Base-by-base conservation (phyloP, 164 flowering plant genomes). In the Magnolia officinalis region DNA sequence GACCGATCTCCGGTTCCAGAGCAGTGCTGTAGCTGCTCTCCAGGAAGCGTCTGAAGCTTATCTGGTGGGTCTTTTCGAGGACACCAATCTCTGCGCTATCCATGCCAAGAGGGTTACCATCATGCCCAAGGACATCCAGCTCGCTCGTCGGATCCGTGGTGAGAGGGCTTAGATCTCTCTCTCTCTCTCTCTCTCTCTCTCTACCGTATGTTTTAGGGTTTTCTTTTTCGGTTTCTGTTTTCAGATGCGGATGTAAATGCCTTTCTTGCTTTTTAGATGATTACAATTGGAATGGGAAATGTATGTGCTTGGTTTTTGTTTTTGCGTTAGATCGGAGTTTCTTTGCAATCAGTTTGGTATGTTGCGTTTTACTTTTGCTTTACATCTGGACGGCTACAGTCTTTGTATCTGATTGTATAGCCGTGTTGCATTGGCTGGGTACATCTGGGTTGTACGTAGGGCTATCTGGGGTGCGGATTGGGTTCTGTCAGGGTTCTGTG, bases 61-160 rank as follows among this genome's bases (percentile, higher is more conserved):
- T 23, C 55, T 74, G 0, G 76, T 74, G 7, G 76, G 76, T 1
- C 76, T 74, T 18, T 74, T 74, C 10, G 76, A 74, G 76, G 76
- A 74, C 69, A 74, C 76, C 70, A 74, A 74, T 20, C 76, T 74
- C 58, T 74, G 76, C 70, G 76, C 76, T 24, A 74, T 74, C 37
- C 76, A 74, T 49, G 76, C 76, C 0, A 74, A 74, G 76, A 31
- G 76, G 69, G 76, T 74, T 55, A 74, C 76, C 24, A 74, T 74
- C 23, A 74, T 74, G 76, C 76, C 76, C 51, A 74, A 74, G 55
- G 76, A 74, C 70, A 74, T 74, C 58, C 76, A 74, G 70, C 76
- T 74, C 29, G 76, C 76, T 45, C 68, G 76, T n/a, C 16, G 76
- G 68, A 74, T 74, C 70, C 26, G 76, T 7, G 76, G 76, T 5